Base-by-base conservation (phyloP, 495 filamentous ascomycete genomes). In the Amorphotheca resinae region DNA sequence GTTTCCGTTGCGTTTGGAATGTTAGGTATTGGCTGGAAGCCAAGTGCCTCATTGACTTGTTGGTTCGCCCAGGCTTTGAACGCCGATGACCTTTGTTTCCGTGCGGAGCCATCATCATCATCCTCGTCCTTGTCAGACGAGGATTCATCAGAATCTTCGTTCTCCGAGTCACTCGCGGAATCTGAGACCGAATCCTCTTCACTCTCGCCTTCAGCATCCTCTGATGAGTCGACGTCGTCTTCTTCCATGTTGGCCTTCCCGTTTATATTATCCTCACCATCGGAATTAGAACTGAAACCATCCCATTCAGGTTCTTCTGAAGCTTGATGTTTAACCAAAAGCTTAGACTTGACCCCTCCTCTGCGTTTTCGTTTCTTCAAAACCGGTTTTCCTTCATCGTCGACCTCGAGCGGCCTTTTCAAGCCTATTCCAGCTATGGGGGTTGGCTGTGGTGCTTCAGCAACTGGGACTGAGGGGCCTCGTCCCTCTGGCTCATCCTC, bases 31-130 rank as follows among this genome's bases (percentile, higher is more conserved):
- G 67, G 59, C 34, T 67, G 41, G 49, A 67, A 76, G 1, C 72
- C 72, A 26, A 70, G 59, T 7, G 79, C 78, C 50, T 85, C 75
- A 55, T 93, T 93, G 39, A 87, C 74, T 57, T 87, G 82, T 49
- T 83, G 77, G 21, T 77, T 76, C 11, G 93, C 91, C 91, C 91
- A 98, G 9, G 77, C 69, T 61, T 95, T 95, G 69, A 98, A 98
- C n/a, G 87, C 86, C 5, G 69, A 74, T 26, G 66, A 69, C 33
- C 67, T 56, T 15, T 68, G 64, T 31, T 60, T 57, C 0, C 59
- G 59, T 54, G 6, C 53, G 46, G 2, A 60, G 53, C 55, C 42
- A 0, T 53, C 55, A 3, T 61, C 49, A 0, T 46, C 48, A 7
- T 55, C 52, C 2, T 51, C 53, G 28, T 50, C 48, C 46, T 15